Percentiles rank a stretch among this genome's conserved stretches.
Evolutionary conservation across 2,329 filamentous ascomycete genomes (phyloP).

Genomic region (Uncinocarpus reesii): DNA sequence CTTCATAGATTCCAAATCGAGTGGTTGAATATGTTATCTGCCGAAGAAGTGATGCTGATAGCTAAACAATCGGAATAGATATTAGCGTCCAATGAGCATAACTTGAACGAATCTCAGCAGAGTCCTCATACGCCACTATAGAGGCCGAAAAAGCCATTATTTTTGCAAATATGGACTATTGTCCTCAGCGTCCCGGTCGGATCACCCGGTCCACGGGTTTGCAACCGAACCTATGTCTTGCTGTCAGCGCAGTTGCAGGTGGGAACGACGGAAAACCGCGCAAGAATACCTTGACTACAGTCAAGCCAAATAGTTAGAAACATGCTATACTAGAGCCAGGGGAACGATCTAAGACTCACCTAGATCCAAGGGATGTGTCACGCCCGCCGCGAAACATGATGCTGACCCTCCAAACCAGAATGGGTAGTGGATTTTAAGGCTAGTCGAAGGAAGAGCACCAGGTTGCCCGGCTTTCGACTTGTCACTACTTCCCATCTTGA

Average conservation of each 20-base stretch:
- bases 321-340: not conserved
- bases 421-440: slow-evolving; percentile 49
- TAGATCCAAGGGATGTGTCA: slow-evolving; percentile 88
- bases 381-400: slow-evolving; percentile 78
- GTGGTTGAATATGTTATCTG: slow-evolving; percentile 95
- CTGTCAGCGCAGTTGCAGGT: slow-evolving; percentile 3
- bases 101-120: not conserved
- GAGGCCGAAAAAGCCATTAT: slow-evolving; percentile 66
- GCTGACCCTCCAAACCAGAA: slow-evolving; percentile 97
- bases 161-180: slow-evolving; percentile 66
- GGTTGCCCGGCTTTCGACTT: slow-evolving; percentile 5
- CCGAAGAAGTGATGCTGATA: slow-evolving; percentile 83
- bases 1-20: slow-evolving; percentile 92
- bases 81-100: slow-evolving; percentile 4
- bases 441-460: slow-evolving; percentile 8
- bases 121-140: slow-evolving; percentile 60
- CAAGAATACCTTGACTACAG: slow-evolving; percentile 46
- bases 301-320: slow-evolving; percentile 19
- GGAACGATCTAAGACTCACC: slow-evolving; percentile 44
- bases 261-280: slow-evolving; percentile 1
- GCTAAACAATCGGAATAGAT: slow-evolving; percentile 32
- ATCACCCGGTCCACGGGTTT: slow-evolving; percentile 67
- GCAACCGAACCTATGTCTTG: slow-evolving; percentile 69
- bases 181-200: slow-evolving; percentile 77
- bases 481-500: slow-evolving; percentile 14